A percentile compares a stretch with the other conserved stretches of the same genome.
Conservation (phyloP, 2,329 filamentous ascomycete genomes). For the Trichoderma simmonsii region DNA sequence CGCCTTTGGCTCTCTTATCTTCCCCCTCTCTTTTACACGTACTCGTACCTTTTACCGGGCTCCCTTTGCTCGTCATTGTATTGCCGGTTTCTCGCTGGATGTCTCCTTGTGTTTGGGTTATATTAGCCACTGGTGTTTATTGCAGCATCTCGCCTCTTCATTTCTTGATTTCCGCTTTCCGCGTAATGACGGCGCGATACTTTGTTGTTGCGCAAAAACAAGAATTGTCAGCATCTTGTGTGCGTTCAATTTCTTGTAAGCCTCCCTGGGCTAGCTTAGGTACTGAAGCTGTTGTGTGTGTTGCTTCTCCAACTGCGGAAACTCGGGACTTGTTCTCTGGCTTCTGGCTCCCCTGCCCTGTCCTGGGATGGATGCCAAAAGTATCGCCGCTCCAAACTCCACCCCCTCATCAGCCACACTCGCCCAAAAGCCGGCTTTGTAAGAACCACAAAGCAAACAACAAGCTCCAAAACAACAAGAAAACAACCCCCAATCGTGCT, state of each 20-base stretch:
- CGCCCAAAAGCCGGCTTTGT: not conserved
- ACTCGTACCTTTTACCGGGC: not conserved
- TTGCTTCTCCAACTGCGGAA: constrained; percentile 4
- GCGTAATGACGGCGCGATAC: not conserved
- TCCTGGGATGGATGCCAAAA: not conserved
- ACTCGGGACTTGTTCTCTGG: not conserved
- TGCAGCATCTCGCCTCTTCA: not conserved
- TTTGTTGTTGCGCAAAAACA: not conserved
- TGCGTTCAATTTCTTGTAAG: not conserved
- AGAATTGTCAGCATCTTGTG: not conserved
- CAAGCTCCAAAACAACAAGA: not conserved
- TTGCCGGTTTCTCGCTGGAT: not conserved
- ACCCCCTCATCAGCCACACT: not conserved
- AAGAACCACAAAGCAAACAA: not conserved
- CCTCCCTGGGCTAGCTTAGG: not conserved
- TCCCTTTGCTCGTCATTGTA: not conserved
- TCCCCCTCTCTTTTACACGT: not conserved
- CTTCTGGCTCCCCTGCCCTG: not conserved
- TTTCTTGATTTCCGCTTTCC: not conserved
- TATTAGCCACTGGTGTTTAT: not conserved
- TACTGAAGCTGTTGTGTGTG: not conserved
- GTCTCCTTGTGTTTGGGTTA: not conserved
- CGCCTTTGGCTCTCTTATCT: not conserved
- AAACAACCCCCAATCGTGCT: not conserved
- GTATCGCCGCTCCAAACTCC: not conserved